These are phyloP conservation scores for Ceratobasidium papillatum DNA, from an alignment of 1,284 basidiomycete genomes.

Conservation along the genomic window DNA sequence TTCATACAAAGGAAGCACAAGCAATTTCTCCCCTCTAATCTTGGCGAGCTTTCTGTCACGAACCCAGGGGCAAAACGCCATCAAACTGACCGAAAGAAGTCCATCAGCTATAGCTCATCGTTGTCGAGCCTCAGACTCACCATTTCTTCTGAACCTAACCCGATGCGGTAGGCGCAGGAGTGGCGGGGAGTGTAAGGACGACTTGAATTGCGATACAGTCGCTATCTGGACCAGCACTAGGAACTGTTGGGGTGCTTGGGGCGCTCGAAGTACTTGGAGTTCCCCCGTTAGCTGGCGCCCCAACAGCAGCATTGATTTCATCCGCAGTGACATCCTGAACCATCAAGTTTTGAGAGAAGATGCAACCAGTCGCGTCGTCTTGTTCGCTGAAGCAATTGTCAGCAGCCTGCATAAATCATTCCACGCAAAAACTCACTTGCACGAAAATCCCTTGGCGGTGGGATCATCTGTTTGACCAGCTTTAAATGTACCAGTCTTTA, in stretches of 20 bases:
- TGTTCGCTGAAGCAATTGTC: conserved; percentile 53
- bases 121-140: too few species aligned
- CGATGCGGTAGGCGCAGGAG: neutral
- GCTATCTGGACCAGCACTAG: conserved; percentile 26
- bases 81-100: too few species aligned
- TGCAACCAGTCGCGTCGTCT: conserved; percentile 66
- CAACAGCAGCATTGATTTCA: conserved; percentile 60
- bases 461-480: conserved; percentile 64
- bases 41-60: too few species aligned
- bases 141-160: neutral
- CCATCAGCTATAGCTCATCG: too few species aligned
- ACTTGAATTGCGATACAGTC: conserved; percentile 41
- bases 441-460: conserved; percentile 55
- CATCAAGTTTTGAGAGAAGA: conserved; percentile 68
- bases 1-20: too few species aligned
- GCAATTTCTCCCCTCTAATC: too few species aligned
- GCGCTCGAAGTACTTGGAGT: conserved; percentile 21
- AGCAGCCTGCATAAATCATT: conserved; percentile 58
- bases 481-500: conserved; percentile 71
- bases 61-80: too few species aligned
- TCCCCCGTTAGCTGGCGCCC: conserved; percentile 25
- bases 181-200: conserved; percentile 29
- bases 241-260: conserved; percentile 28
- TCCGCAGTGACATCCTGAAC: conserved; percentile 65
- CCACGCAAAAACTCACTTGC: conserved; percentile 47